Evolutionary conservation across 345 rosid genomes (phyloP).

Genomic region (Mercurialis annua): DNA sequence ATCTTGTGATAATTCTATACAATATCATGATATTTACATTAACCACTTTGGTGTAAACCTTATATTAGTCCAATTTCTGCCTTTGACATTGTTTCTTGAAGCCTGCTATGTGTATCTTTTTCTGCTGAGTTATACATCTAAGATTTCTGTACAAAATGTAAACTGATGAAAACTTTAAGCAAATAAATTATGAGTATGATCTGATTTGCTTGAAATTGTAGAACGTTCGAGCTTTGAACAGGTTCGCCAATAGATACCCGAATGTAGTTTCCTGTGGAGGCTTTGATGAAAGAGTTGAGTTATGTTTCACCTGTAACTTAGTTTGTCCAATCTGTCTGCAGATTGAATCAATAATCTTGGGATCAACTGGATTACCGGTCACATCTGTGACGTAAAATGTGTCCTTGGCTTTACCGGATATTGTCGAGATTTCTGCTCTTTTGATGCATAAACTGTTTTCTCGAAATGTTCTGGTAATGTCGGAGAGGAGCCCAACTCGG

Average conservation of each 20-base stretch:
- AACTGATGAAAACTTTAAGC: neutral
- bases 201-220: conserved; percentile 43
- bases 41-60: neutral
- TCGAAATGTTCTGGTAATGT: conserved; percentile 55
- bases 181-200: conserved; percentile 33
- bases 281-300: conserved; percentile 25
- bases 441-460: conserved; percentile 48
- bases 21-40: conserved; percentile 10
- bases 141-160: conserved; percentile 12
- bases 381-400: conserved; percentile 54
- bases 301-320: conserved; percentile 40
- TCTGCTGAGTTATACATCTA: conserved; percentile 2
- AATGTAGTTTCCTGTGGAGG: conserved; percentile 35
- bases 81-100: neutral
- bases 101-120: neutral
- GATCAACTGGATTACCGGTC: conserved; percentile 44
- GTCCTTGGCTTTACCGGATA: conserved; percentile 43
- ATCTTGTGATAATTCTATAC: conserved; percentile 13
- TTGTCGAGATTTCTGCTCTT: conserved; percentile 56
- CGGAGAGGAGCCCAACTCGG: conserved; percentile 49
- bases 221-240: conserved; percentile 46
- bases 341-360: conserved; percentile 45
- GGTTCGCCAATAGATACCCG: conserved; percentile 43
- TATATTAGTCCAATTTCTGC: no score
- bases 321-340: conserved; percentile 44